phyloP scores from a whole-genome alignment of 208 protist genomes.

The Wallacemonas sp. region DNA sequence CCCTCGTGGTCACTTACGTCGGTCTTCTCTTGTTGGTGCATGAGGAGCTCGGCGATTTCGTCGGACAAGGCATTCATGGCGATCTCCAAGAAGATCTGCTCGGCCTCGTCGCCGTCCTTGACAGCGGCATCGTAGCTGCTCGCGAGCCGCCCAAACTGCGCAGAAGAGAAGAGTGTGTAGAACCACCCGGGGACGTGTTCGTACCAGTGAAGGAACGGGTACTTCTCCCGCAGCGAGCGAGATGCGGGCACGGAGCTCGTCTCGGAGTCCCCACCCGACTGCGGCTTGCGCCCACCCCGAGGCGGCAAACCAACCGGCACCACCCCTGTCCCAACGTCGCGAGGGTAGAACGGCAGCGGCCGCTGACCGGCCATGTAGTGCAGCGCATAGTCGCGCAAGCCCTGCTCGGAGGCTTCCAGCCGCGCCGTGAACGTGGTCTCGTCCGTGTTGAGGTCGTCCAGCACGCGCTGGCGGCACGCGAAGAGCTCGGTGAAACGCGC shows the following conservation, averaged over 20 bases:
- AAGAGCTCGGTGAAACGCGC: slow-evolving; percentile 6
- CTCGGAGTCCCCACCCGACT: too few relatives aligned
- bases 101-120: not conserved
- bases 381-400: slow-evolving; percentile 3
- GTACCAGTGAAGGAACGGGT: slow-evolving; percentile 20
- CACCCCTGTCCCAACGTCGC: not conserved
- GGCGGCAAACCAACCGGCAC: not conserved
- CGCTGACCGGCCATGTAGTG: not conserved
- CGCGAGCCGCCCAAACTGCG: not conserved
- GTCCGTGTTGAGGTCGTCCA: not conserved
- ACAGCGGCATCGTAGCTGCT: slow-evolving; percentile 4
- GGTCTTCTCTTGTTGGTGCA: not conserved
- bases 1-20: not conserved
- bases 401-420: slow-evolving; percentile 5
- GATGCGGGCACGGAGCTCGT: not conserved
- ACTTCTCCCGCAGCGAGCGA: not conserved
- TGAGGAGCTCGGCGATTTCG: slow-evolving; percentile 9
- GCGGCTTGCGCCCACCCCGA: not conserved
- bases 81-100: slow-evolving; percentile 15
- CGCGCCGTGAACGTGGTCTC: not conserved
- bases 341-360: slow-evolving; percentile 5
- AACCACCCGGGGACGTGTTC: slow-evolving; percentile 19
- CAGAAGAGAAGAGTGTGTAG: not conserved
- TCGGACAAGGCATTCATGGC: slow-evolving; percentile 23
- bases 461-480: not conserved